Conservation (phyloP, 495 filamentous ascomycete genomes). For the Penicillium nucicola region DNA sequence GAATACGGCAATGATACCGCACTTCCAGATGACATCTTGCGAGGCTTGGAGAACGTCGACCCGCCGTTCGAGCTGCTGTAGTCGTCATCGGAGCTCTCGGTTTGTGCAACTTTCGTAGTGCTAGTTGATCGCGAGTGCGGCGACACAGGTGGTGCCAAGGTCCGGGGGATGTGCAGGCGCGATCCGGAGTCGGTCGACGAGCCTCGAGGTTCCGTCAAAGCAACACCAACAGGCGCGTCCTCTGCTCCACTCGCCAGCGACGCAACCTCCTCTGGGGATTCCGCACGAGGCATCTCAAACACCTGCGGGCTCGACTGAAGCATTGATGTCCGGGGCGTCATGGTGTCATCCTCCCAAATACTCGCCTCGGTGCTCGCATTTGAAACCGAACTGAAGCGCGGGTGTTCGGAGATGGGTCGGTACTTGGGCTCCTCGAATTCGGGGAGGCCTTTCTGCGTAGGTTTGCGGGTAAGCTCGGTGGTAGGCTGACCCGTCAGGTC, state of each 20-base stretch:
- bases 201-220: constrained; percentile 25
- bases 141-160: constrained; percentile 55
- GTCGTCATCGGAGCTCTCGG: constrained; percentile 65
- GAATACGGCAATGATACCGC: constrained; percentile 59
- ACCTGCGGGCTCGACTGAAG: constrained; percentile 22
- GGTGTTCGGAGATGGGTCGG: constrained; percentile 70
- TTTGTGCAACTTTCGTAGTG: constrained; percentile 53
- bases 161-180: constrained; percentile 42
- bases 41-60: constrained; percentile 49
- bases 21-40: constrained; percentile 66
- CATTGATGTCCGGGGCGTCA: constrained; percentile 27
- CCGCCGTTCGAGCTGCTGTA: constrained; percentile 51
- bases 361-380: constrained; percentile 46
- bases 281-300: constrained; percentile 43
- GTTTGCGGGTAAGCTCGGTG: constrained; percentile 27
- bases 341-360: constrained; percentile 25
- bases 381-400: constrained; percentile 64
- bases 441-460: constrained; percentile 44
- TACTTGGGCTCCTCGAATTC: constrained; percentile 59
- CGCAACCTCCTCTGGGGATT: constrained; percentile 47
- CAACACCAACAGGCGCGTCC: constrained; percentile 16
- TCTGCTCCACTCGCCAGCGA: constrained; percentile 13
- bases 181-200: constrained; percentile 47
- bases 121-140: constrained; percentile 53
- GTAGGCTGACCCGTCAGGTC: background rate